Evolutionary conservation across 2,329 filamentous ascomycete genomes (phyloP), one percentile per base, ranked within the genome.

Genomic region (Arthrobotrys entomopaga): DNA sequence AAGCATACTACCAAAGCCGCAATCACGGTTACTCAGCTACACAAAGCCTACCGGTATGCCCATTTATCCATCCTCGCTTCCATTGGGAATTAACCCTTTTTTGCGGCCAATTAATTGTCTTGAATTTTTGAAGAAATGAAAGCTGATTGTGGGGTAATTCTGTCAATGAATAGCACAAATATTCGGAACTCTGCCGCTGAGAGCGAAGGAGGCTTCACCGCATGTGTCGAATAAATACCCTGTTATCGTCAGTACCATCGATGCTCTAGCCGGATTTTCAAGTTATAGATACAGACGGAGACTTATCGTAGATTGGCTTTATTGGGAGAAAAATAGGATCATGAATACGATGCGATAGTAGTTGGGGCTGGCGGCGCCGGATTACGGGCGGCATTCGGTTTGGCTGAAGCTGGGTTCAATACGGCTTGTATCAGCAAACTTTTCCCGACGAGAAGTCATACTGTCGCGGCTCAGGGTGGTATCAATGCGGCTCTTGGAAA

Each of bases 301-400:
- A 57, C 52, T 53, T 58, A 78, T 77, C 79, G 40, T 4, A 42
- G 34, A 13, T n/a, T n/a, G n/a, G n/a, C 13, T 38, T 53, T 75
- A 79, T 78, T 66, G 69, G 66, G 5, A 56, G 22, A 46, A 15
- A 8, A 76, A 26, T 80, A 93, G 89, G 95, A 98, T 83, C 95
- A 99, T 84, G 93, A 98, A 84, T 98, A 97, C 84, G 95, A 98
- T 90, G 94, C 94, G 76, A 86, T 99, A 79, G 95, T 99, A 75
- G 92, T 95, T 77, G 91, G 91, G 79, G 91, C 91, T 76, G 91
- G 91, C 81, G 91, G 91, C 79, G 86, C 91, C 75, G 91, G 91
- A 82, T 86, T 95, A 78, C 89, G 91, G 82, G 91, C 91, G 57
- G 91, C 91, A 60, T 93, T 94, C 80, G 91, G 91, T 84, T 88